Conservation (phyloP, 192 early-diverging fungal genomes). For the Umbelopsis sp. region DNA sequence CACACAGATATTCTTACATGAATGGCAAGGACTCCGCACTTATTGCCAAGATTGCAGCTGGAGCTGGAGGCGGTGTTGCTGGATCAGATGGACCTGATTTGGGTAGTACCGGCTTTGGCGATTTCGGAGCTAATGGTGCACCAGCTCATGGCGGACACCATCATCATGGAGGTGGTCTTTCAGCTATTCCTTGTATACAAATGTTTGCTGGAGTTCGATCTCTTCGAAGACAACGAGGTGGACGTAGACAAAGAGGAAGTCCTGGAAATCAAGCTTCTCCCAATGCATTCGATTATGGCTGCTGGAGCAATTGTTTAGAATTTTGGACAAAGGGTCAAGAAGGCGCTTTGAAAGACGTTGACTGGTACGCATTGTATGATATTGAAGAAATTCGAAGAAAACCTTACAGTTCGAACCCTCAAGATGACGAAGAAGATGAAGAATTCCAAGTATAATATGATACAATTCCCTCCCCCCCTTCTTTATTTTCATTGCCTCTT, state of each 20-base stretch:
- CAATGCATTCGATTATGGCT: slow-evolving; percentile 84
- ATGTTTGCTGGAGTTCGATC: slow-evolving; percentile 41
- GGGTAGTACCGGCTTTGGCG: slow-evolving; percentile 36
- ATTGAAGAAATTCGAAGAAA: slow-evolving; percentile 24
- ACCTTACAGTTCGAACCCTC: background rate
- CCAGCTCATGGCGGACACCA: slow-evolving; percentile 34
- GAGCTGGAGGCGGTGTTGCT: slow-evolving; percentile 36
- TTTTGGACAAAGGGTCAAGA: slow-evolving; percentile 72
- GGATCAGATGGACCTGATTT: slow-evolving; percentile 36
- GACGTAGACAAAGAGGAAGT: slow-evolving; percentile 25
- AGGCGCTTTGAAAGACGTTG: slow-evolving; percentile 59
- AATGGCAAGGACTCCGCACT: slow-evolving; percentile 26
- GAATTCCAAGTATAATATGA: background rate
- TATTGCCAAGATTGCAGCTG: slow-evolving; percentile 44
- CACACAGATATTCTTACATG: slow-evolving; percentile 64
- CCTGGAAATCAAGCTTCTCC: slow-evolving; percentile 21
- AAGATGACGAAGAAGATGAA: background rate
- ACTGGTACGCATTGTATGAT: slow-evolving; percentile 62
- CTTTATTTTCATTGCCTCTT: too few species aligned
- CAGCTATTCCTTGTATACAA: slow-evolving; percentile 28
- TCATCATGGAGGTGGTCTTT: slow-evolving; percentile 23
- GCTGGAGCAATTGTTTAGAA: slow-evolving; percentile 77
- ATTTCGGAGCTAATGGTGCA: slow-evolving; percentile 28
- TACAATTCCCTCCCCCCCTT: background rate
- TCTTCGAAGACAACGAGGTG: slow-evolving; percentile 38